Base-by-base conservation (phyloP, 768 basidiomycete species). In the Clathrus columnatus region DNA sequence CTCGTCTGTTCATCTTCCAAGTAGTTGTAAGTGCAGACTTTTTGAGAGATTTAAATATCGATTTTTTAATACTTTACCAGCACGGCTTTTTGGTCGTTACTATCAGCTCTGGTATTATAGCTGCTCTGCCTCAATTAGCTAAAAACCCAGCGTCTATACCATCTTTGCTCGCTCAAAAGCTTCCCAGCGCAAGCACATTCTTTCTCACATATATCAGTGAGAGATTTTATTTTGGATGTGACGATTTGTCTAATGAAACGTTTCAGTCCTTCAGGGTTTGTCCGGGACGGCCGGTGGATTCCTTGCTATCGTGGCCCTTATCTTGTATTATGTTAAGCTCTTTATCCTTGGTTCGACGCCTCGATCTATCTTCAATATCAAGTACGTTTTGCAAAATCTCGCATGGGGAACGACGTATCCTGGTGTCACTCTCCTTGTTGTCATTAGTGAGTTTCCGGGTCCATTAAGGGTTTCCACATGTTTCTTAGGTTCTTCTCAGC, bases 21-120 rank as follows among this genome's bases (percentile, higher is more conserved):
- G 88, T 94, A 48, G 71, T 96, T 51, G 91, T 94, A 69, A 60
- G 90, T 81, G 26, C 11, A 30, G 11, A 1, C n/a, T 29, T 29
- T 23, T 29, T 20, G 11, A 52, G 17, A 14, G 14, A 1, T 21
- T 42, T 47, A 14, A 26, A n/a, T 8, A 36, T 11, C 36, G n/a
- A 48, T 32, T 41, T 16, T 17, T 32, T 59, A 28, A 17, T 26
- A 14, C 47, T 45, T n/a, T 36, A 32, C 20, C 70, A 96, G 87
- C 88, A 98, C 70, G 91, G 90, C 2, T 99, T 98, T 81, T 73
- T 98, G 44, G 81, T 96, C 62, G 83, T 96, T 29, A 89, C 93
- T 0, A 67, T 98, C 28, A 76, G 82, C 29, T 86, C 90, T 1
- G 95, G 95, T 52, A 78, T 99, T 60, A 74, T 92, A 54, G 75